Evolutionary conservation across 345 rosid species (phyloP), one percentile per base, ranked within the genome.

Genomic region (Ceriops decandra): DNA sequence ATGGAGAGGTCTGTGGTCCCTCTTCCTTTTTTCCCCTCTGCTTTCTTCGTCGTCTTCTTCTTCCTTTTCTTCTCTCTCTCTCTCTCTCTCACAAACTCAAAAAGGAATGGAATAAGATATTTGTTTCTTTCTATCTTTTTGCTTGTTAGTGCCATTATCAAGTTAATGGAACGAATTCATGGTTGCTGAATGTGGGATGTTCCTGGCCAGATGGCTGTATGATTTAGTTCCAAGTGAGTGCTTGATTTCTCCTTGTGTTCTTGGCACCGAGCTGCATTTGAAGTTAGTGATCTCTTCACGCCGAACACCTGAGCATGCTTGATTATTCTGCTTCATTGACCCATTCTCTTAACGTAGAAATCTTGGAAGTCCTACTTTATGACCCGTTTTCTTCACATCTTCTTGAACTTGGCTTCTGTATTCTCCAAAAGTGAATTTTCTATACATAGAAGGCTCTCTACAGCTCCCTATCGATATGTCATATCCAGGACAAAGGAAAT

Each of bases 401-500:
- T 83, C 86, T 53, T 75, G 90, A 60, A 88, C 82, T 75, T 84
- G 87, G 4, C 74, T 71, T 65, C 90, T 83, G 62, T 81, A 88
- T 54, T 88, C 90, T 24, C 81, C 75, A 27, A 86, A 88, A 5
- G 88, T 86, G 78, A 88, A 88, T n/a, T 84, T 74, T 68, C 82
- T 83, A 33, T 88, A 88, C 0, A 77, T 27, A 0, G 88, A 80
- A 58, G 90, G 77, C 52, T 88, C 79, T 61, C 17, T 70, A 79
- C 75, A 82, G 63, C 87, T 88, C 60, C 73, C 87, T 22, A 88
- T 84, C 22, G 78, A 64, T 5, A 90, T 74, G 31, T 86, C 87
- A 35, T 81, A 66, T 0, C 87, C 82, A 6, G 93, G 93, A 80
- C 93, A 88, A 0, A 88, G 80, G 73, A 88, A 88, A 75, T 84